Conservation (phyloP, 192 early-diverging fungal genomes). For the Piromyces sp. region DNA sequence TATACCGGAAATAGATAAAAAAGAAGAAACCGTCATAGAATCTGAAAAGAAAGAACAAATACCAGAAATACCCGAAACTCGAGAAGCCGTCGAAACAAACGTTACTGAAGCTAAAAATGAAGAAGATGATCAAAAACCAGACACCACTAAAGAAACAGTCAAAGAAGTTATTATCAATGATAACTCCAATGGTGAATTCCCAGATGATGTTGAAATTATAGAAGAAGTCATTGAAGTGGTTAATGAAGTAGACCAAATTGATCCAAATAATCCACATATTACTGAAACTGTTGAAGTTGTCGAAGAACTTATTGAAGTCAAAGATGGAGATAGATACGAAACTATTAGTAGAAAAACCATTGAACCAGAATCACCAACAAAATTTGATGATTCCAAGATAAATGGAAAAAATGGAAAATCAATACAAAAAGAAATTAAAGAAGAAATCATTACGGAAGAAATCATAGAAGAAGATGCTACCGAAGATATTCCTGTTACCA, state of each 20-base stretch:
- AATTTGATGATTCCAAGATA: no score
- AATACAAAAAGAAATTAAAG: no score
- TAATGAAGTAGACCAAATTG: background rate
- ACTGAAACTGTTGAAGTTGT: background rate
- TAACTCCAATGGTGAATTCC: background rate
- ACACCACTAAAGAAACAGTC: no score
- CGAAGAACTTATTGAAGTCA: background rate
- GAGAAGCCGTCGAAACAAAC: background rate
- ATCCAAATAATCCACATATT: background rate
- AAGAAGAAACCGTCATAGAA: no score
- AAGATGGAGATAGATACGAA: background rate
- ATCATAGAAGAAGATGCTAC: no score
- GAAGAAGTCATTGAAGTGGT: background rate
- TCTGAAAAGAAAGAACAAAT: background rate
- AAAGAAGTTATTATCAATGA: background rate
- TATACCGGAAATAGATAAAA: background rate
- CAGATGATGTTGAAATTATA: background rate
- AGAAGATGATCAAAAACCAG: no score
- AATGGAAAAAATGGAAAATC: no score
- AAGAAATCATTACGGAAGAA: background rate
- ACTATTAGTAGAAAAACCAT: no score
- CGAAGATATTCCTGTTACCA: no score
- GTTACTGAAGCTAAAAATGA: background rate
- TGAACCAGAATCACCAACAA: no score
- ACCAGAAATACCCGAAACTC: background rate